These are phyloP conservation scores for Gastrolobium villosum DNA, from an alignment of 306 rosid genomes.

Conservation along the genomic window DNA sequence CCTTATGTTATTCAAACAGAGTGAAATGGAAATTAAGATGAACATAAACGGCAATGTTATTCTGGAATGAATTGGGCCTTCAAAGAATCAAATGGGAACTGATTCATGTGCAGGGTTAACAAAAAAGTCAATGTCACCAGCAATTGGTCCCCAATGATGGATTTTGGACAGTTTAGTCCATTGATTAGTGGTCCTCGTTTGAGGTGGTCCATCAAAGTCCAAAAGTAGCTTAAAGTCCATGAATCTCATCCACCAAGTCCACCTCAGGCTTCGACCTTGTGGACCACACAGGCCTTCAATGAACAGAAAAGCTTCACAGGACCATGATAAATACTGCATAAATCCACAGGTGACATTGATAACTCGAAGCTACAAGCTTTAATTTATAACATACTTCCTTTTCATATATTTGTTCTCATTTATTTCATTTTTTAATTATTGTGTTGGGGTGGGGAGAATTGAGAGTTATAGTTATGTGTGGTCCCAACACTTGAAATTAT, in stretches of 20 bases:
- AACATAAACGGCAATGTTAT: neutral
- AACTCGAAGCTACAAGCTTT: slow-evolving; percentile 53
- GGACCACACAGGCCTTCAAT: slow-evolving; percentile 53
- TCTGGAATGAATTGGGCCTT: slow-evolving; percentile 45
- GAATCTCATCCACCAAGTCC: slow-evolving; percentile 54
- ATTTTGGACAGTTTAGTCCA: slow-evolving; percentile 39
- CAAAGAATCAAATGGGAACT: slow-evolving; percentile 11
- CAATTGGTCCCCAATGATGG: slow-evolving; percentile 45
- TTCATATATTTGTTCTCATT: slow-evolving; percentile 18
- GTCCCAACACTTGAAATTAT: slow-evolving; percentile 58
- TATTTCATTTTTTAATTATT: neutral
- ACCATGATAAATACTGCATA: slow-evolving; percentile 49
- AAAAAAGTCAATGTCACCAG: slow-evolving; percentile 48
- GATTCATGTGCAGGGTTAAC: slow-evolving; percentile 37
- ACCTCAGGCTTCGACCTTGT: slow-evolving; percentile 40
- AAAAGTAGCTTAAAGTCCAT: slow-evolving; percentile 55
- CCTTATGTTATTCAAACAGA: neutral
- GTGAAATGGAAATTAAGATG: slow-evolving; percentile 1
- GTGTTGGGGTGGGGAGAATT: slow-evolving; percentile 35
- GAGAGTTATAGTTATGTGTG: slow-evolving; percentile 54
- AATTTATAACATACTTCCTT: slow-evolving; percentile 37
- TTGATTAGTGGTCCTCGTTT: slow-evolving; percentile 60
- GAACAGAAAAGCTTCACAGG: slow-evolving; percentile 39
- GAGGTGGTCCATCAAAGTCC: slow-evolving; percentile 55
- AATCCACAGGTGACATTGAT: slow-evolving; percentile 60